phyloP scores from a whole-genome alignment of 2,329 filamentous ascomycete genomes.

The Monilinia laxa region DNA sequence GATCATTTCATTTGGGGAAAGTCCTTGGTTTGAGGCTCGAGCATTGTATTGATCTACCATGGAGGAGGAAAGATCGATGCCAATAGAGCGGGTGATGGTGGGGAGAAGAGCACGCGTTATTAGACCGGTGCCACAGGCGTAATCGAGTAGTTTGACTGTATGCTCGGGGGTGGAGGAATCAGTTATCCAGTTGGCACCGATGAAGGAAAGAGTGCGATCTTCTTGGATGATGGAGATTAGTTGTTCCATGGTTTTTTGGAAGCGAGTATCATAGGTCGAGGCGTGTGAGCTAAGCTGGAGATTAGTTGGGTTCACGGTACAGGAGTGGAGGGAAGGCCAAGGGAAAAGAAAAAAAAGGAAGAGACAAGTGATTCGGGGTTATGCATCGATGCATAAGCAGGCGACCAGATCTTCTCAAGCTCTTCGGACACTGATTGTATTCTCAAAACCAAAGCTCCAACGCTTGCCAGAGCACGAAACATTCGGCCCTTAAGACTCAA shows the following conservation, averaged over 20 bases:
- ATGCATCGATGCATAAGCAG: not conserved
- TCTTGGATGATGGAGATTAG: conserved; percentile 55
- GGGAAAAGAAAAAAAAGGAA: not conserved
- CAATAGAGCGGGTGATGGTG: conserved; percentile 61
- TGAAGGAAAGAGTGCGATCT: conserved; percentile 54
- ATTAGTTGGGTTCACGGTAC: not conserved
- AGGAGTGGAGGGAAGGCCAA: not conserved
- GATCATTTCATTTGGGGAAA: conserved; percentile 52
- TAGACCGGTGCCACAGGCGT: conserved; percentile 71
- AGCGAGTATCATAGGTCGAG: conserved; percentile 56
- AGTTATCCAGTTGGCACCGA: conserved; percentile 56
- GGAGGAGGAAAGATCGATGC: conserved; percentile 68
- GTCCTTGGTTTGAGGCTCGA: conserved; percentile 55
- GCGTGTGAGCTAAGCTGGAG: conserved; percentile 46
- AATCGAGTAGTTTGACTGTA: conserved; percentile 57
- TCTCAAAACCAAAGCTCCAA: not conserved
- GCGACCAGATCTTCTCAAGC: too few species aligned
- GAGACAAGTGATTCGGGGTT: too few species aligned
- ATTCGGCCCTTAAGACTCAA: not conserved
- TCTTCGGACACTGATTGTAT: too few species aligned
- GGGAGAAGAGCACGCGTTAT: conserved; percentile 51
- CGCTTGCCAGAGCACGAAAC: not conserved
- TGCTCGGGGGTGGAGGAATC: not conserved
- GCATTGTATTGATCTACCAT: conserved; percentile 70
- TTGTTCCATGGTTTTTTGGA: conserved; percentile 52